Conservation (phyloP, 192 early-diverging fungal genomes). For the Linnemannia hyalina region DNA sequence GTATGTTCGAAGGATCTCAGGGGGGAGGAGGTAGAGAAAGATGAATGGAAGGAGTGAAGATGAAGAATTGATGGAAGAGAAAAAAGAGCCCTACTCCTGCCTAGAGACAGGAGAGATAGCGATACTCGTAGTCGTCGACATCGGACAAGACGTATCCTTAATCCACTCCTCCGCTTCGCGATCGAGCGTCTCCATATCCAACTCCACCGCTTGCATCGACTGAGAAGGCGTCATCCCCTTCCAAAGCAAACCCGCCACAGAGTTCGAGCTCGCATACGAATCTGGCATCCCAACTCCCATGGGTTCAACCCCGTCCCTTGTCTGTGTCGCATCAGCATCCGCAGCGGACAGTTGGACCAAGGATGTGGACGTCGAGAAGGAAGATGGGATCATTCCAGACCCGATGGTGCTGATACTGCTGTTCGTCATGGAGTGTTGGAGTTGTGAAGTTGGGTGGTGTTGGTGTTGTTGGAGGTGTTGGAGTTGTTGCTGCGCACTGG, state of each 20-base stretch:
- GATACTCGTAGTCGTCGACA: background rate
- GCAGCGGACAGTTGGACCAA: conserved; percentile 8
- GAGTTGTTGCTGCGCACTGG: conserved; percentile 28
- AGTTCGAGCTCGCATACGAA: background rate
- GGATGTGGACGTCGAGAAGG: conserved; percentile 21
- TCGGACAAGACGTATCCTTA: background rate
- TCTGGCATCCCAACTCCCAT: background rate
- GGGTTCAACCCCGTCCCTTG: background rate
- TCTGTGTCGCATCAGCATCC: background rate
- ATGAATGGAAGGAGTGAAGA: too few species aligned
- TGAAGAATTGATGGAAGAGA: too few species aligned
- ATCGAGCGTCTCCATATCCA: conserved; percentile 17
- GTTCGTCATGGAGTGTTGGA: conserved; percentile 38
- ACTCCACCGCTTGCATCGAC: conserved; percentile 6
- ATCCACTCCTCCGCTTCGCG: background rate
- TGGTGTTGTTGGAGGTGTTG: conserved; percentile 42
- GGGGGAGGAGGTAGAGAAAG: too few species aligned
- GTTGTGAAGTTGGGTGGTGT: conserved; percentile 35
- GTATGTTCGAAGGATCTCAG: too few species aligned
- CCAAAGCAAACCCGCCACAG: background rate
- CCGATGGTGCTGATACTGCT: conserved; percentile 47
- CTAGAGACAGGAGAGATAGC: background rate
- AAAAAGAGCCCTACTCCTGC: background rate
- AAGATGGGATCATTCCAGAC: background rate
- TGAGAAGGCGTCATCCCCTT: background rate